These are phyloP conservation scores for Elsinoe ampelina DNA, from an alignment of 2,329 filamentous ascomycete genomes.

Conservation along the genomic window DNA sequence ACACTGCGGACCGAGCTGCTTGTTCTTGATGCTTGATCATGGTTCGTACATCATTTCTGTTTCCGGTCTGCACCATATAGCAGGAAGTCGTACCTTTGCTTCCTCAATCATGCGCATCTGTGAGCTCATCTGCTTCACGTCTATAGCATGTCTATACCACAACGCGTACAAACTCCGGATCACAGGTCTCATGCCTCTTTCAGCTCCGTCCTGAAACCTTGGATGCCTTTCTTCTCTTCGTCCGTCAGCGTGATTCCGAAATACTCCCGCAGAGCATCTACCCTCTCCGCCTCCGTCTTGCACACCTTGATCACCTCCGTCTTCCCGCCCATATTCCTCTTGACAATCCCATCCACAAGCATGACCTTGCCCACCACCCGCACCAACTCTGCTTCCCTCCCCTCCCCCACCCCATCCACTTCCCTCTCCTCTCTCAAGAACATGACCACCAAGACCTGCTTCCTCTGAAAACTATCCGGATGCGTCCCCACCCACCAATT, in stretches of 20 bases:
- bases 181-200: background rate
- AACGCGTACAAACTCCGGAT: background rate
- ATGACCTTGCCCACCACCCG: conserved; percentile 29
- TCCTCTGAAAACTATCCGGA: conserved; percentile 27
- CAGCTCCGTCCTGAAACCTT: conserved; percentile 4
- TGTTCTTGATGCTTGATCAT: too few relatives aligned
- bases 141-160: background rate
- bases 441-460: conserved; percentile 30
- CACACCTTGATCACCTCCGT: conserved; percentile 35
- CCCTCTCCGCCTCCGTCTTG: conserved; percentile 33
- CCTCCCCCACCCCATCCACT: conserved; percentile 14
- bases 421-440: conserved; percentile 29
- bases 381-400: background rate
- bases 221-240: conserved; percentile 31
- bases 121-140: too few relatives aligned
- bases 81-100: too few relatives aligned
- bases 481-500: conserved; percentile 46
- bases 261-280: conserved; percentile 34
- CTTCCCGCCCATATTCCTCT: conserved; percentile 37
- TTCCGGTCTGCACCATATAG: too few relatives aligned
- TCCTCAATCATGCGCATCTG: too few relatives aligned
- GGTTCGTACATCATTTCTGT: too few relatives aligned
- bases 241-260: conserved; percentile 36
- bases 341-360: conserved; percentile 35
- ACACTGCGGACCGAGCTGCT: too few relatives aligned